phyloP scores from a whole-genome alignment of 305 asterid genomes.

The Solanum aculeatissimum region DNA sequence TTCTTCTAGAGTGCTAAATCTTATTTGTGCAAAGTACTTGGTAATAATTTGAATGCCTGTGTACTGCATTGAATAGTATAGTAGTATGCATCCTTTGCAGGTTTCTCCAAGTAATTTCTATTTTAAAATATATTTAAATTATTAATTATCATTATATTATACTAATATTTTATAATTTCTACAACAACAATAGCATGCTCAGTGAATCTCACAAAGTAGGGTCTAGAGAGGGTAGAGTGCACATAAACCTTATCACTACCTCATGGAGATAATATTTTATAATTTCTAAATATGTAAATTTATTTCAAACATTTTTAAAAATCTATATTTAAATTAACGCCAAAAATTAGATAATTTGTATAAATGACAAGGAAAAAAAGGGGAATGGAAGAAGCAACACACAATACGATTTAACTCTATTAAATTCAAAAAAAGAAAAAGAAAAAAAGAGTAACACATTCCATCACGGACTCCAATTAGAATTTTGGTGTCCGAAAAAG shows the following conservation, averaged over 20 bases:
- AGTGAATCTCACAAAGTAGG: no score
- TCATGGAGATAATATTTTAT: no score
- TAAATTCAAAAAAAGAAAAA: neutral
- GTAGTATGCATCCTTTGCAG: neutral
- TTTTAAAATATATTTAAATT: neutral
- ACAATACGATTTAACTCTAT: no score
- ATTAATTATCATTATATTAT: no score
- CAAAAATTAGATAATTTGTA: neutral
- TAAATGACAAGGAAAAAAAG: neutral
- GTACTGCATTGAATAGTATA: neutral
- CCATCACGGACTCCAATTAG: neutral
- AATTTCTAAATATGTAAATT: no score
- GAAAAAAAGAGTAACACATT: neutral
- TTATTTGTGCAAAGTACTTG: neutral
- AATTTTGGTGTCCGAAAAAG: neutral
- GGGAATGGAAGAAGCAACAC: neutral
- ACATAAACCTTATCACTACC: no score
- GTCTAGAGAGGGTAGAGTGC: no score
- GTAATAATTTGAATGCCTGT: neutral
- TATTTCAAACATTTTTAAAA: neutral
- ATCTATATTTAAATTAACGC: neutral
- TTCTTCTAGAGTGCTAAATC: neutral
- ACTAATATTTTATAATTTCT: no score
- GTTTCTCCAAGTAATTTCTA: neutral
- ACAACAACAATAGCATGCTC: no score